Conservation (phyloP, 2,329 filamentous ascomycete species). For the Fusarium azukiicola region DNA sequence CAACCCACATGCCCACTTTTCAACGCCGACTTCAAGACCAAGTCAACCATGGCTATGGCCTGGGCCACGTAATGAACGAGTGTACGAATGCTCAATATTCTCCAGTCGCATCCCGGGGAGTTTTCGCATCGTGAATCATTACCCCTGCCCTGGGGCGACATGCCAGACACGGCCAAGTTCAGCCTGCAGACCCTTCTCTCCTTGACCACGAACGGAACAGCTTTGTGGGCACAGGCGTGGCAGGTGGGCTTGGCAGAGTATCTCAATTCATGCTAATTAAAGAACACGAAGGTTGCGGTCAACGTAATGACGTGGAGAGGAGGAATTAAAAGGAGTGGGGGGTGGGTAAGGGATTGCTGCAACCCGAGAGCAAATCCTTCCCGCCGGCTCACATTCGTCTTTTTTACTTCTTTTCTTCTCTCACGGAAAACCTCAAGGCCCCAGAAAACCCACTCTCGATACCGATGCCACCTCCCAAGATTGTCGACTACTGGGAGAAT, state of each 20-base stretch:
- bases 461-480: background rate
- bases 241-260: background rate
- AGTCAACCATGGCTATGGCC: background rate
- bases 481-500: slow-evolving; percentile 4
- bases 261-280: background rate
- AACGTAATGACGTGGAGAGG: background rate
- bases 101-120: background rate
- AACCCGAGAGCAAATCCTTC: background rate
- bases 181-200: background rate
- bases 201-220: background rate
- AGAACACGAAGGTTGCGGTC: background rate
- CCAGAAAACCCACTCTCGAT: background rate
- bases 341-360: background rate
- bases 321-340: slow-evolving; percentile 9
- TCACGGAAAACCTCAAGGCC: background rate
- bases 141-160: background rate
- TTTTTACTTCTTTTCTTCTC: background rate
- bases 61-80: background rate
- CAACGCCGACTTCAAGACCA: background rate
- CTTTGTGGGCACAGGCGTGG: background rate
- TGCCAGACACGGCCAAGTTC: background rate
- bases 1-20: slow-evolving; percentile 3
- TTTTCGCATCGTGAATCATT: background rate
- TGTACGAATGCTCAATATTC: background rate
- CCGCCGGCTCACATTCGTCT: background rate